Percentiles rank a stretch among this genome's conserved stretches.
Conservation (phyloP, 805 yeast genomes). For the Ogataea paradorogensis region DNA sequence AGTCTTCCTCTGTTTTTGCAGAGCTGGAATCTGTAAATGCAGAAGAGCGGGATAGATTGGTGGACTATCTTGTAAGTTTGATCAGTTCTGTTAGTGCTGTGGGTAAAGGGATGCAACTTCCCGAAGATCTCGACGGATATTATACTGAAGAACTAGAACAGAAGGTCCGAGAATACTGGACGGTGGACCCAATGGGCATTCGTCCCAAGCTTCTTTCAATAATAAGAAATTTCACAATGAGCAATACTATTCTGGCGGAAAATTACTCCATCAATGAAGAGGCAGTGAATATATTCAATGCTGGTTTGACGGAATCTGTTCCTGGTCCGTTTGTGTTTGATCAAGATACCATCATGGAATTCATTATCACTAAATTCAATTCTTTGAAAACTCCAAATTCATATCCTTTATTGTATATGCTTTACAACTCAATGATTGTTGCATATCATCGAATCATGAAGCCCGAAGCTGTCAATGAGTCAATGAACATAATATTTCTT, state of each 20-base stretch:
- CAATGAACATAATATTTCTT: constrained; percentile 40
- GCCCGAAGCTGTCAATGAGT: constrained; percentile 33
- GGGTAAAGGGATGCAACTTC: constrained; percentile 64
- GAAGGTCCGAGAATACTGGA: constrained; percentile 43
- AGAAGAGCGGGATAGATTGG: constrained; percentile 26
- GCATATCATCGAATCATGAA: constrained; percentile 35
- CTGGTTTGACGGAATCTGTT: constrained; percentile 60
- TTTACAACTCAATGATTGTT: constrained; percentile 44
- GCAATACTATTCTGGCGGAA: constrained; percentile 35
- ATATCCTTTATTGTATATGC: constrained; percentile 42
- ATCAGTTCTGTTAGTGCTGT: constrained; percentile 64
- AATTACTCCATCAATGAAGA: constrained; percentile 57
- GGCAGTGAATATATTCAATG: constrained; percentile 58
- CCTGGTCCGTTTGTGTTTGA: constrained; percentile 66
- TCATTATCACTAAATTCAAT: constrained; percentile 35
- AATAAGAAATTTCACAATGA: constrained; percentile 42
- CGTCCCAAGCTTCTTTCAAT: constrained; percentile 41
- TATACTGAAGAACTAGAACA: constrained; percentile 34
- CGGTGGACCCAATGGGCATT: constrained; percentile 43
- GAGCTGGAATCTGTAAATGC: constrained; percentile 11
- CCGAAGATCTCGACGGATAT: constrained; percentile 48
- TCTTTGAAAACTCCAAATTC: constrained; percentile 30
- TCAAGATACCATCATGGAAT: constrained; percentile 39
- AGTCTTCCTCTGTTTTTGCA: constrained; percentile 15
- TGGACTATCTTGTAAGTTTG: constrained; percentile 53